A percentile compares a stretch with the other conserved stretches of the same genome.
These are phyloP conservation scores for Stygiomarasmius scandens DNA, from an alignment of 1,284 basidiomycete genomes.

Conservation along the genomic window DNA sequence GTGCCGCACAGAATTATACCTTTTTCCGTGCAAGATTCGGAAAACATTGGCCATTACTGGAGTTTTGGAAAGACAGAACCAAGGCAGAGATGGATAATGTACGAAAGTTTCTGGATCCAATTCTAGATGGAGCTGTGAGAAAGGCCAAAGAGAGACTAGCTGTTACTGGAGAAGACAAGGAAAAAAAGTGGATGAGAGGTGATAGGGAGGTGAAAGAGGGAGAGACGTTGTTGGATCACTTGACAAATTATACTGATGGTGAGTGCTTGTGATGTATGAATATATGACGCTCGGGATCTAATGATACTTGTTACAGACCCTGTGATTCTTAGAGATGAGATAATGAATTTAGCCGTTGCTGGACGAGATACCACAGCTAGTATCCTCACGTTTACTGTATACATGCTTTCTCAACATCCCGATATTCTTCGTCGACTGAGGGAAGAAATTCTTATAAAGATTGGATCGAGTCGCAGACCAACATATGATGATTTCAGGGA, in stretches of 20 bases:
- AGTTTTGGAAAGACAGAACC: constrained; percentile 39
- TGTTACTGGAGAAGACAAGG: constrained; percentile 11
- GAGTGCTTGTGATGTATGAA: too few relatives aligned
- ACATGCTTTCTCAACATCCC: constrained; percentile 44
- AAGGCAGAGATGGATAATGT: constrained; percentile 35
- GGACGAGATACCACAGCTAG: constrained; percentile 44
- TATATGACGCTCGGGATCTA: too few relatives aligned
- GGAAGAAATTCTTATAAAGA: constrained; percentile 38
- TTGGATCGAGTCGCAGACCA: constrained; percentile 36
- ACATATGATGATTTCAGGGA: constrained; percentile 41
- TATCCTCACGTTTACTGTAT: constrained; percentile 39
- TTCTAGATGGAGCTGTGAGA: constrained; percentile 34
- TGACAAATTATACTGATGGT: constrained; percentile 39
- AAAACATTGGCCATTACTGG: constrained; percentile 37
- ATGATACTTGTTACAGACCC: too few relatives aligned
- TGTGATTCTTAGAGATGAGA: constrained; percentile 28
- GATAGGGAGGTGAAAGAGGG: constrained; percentile 35
- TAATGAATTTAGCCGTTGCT: constrained; percentile 41
- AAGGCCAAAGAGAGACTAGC: constrained; percentile 26
- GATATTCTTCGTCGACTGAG: constrained; percentile 36
- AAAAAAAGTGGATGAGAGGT: constrained; percentile 22
- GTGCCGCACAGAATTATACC: constrained; percentile 31
- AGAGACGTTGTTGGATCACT: constrained; percentile 43
- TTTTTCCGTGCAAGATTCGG: constrained; percentile 30
- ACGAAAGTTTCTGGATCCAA: constrained; percentile 37